Percentiles rank a stretch among this genome's conserved stretches.
phyloP scores from a whole-genome alignment of 208 protist genomes.

The Hexamita inflata region DNA sequence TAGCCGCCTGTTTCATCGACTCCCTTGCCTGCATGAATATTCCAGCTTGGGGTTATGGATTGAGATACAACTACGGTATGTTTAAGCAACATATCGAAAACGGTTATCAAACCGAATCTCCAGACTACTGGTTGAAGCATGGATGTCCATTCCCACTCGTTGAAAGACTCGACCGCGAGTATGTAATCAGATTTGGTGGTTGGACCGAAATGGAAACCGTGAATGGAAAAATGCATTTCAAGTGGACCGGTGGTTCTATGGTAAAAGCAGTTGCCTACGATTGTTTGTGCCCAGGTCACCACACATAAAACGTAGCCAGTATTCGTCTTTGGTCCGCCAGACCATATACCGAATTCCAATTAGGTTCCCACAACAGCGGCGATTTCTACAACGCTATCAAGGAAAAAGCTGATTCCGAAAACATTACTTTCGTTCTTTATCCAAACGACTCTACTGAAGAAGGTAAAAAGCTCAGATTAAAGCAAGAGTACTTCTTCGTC shows the following conservation, averaged over 20 bases:
- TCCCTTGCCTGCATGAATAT: conserved; percentile 47
- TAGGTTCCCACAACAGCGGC: conserved; percentile 40
- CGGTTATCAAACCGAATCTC: conserved; percentile 30
- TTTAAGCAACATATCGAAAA: conserved; percentile 32
- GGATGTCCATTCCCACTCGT: conserved; percentile 16
- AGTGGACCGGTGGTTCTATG: conserved; percentile 1
- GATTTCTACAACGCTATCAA: conserved; percentile 54
- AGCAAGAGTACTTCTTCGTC: conserved; percentile 63
- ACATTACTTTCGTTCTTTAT: conserved; percentile 66
- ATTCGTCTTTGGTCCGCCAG: conserved; percentile 31
- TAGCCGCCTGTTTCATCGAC: conserved; percentile 56
- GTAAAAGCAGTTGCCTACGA: conserved; percentile 37
- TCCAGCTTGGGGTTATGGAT: conserved; percentile 51
- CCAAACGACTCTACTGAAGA: conserved; percentile 58
- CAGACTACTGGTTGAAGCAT: conserved; percentile 35
- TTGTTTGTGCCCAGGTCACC: conserved; percentile 23
- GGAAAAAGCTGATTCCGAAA: conserved; percentile 48
- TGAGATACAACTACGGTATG: conserved; percentile 39
- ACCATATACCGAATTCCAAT: conserved; percentile 38
- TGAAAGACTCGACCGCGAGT: conserved; percentile 16
- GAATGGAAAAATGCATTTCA: not conserved
- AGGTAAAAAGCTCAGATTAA: conserved; percentile 62
- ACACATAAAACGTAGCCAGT: conserved; percentile 19
- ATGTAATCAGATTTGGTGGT: conserved; percentile 22
- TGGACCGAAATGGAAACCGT: not conserved